Percentiles rank a stretch among this genome's conserved stretches.
Conservation (phyloP, 176 grass and related monocot genomes). For the Carex parvula region DNA sequence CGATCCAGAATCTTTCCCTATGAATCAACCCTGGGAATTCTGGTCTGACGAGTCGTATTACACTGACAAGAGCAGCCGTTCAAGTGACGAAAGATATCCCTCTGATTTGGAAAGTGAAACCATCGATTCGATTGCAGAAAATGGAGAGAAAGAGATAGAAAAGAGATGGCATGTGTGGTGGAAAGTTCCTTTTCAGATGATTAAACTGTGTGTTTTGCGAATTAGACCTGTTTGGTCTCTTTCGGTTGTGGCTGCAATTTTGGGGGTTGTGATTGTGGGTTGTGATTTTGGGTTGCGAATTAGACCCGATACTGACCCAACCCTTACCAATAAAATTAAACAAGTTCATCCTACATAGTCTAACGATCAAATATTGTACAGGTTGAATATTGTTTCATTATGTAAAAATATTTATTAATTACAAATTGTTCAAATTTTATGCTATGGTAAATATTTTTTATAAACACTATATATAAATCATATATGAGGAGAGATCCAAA, state of each 20-base stretch:
- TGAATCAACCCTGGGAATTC: conserved; percentile 38
- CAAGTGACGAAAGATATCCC: conserved; percentile 16
- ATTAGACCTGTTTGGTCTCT: conserved; percentile 69
- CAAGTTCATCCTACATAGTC: too few relatives aligned
- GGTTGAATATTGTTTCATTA: too few relatives aligned
- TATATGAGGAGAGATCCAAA: too few relatives aligned
- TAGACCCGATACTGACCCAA: too few relatives aligned
- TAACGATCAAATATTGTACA: too few relatives aligned
- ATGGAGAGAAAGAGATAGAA: conserved; percentile 25
- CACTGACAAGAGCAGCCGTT: conserved; percentile 37
- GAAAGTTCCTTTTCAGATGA: conserved; percentile 61
- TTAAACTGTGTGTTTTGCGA: conserved; percentile 52
- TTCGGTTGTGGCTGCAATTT: conserved; percentile 57
- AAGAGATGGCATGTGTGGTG: conserved; percentile 53
- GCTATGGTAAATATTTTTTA: too few relatives aligned
- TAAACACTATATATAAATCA: too few relatives aligned
- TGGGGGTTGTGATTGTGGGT: conserved; percentile 65
- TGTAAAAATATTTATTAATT: too few relatives aligned
- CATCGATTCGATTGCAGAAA: background rate
- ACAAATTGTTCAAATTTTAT: too few relatives aligned
- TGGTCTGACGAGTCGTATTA: conserved; percentile 67
- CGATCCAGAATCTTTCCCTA: conserved; percentile 68
- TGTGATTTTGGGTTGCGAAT: too few relatives aligned
- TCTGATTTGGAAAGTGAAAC: conserved; percentile 5
- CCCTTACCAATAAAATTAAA: too few relatives aligned